Base-by-base conservation (phyloP, 1,284 basidiomycete species). In the Coniferiporia sulphurascens region DNA sequence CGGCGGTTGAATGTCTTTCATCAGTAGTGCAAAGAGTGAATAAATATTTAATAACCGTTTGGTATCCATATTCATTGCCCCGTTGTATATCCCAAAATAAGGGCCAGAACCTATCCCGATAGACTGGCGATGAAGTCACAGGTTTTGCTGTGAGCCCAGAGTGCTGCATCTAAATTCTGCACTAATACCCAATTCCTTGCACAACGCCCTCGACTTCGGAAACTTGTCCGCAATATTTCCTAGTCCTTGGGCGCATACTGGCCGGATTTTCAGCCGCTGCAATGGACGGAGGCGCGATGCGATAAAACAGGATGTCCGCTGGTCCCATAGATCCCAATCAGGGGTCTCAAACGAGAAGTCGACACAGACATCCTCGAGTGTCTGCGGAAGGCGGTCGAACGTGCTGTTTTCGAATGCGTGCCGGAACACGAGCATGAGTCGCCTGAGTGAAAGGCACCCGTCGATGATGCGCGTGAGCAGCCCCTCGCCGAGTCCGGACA, bases 291-390 rank as follows among this genome's bases (percentile, higher is more conserved):
- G 22, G n/a, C 55, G 45, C n/a, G 15, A 34, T 12, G 12, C 27
- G 8, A 62, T 35, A 38, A 58, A 58, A 0, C 17, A 22, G 27
- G 15, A 21, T 19, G 58, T 50, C 9, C 48, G 46, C 22, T 55
- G 34, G 35, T 62, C 56, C 60, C 60, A 62, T 7, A 15, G 19
- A 7, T 43, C 56, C 56, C 56, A 62, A n/a, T 58, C 27, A 9
- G 56, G 34, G 22, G 13, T 36, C 22, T 62, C 55, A 56, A 58
- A 62, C 10, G 60, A 58, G 56, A 50, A 62, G 36, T 58, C 55
- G 22, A 62, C 21, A 48, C 48, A 52, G 4, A 58, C 8, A 27
- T 52, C 57, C 53, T 62, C 56, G 3, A 62, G 45, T 6, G 56
- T 49, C 1, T 44, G 12, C 34, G 60, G 60, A 12, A 62, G 45